These are phyloP conservation scores for Clarireedia sp. DNA, from an alignment of 2,329 filamentous ascomycete species.

Conservation along the genomic window DNA sequence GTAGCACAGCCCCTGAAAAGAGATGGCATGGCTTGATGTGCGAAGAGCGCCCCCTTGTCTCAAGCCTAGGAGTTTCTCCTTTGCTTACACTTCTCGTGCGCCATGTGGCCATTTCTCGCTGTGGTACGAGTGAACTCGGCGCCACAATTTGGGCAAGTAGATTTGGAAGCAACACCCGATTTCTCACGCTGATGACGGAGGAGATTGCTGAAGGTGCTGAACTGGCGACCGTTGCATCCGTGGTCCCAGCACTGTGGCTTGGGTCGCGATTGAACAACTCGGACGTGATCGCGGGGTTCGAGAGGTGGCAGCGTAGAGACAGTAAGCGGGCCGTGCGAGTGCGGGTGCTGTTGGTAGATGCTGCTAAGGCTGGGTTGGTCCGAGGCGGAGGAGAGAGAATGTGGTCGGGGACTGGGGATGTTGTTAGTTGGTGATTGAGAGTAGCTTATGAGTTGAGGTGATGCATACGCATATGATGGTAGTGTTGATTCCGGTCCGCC, in stretches of 20 bases:
- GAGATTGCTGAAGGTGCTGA: constrained; percentile 93
- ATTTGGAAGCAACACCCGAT: constrained; percentile 82
- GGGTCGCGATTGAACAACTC: constrained; percentile 69
- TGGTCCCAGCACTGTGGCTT: constrained; percentile 97
- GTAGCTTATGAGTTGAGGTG: background rate
- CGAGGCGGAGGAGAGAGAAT: constrained; percentile 25
- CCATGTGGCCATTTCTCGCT: constrained; percentile 77
- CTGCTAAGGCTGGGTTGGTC: constrained; percentile 18
- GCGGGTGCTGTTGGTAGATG: constrained; percentile 22
- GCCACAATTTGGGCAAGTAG: constrained; percentile 81
- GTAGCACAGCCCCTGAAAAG: background rate
- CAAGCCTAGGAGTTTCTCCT: constrained; percentile 38
- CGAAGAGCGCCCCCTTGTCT: background rate
- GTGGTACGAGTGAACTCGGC: constrained; percentile 87
- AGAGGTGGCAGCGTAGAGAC: background rate
- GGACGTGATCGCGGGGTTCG: constrained; percentile 39
- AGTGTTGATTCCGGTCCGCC: constrained; percentile 16
- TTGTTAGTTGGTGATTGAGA: constrained; percentile 2
- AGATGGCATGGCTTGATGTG: background rate
- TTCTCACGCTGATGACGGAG: constrained; percentile 90
- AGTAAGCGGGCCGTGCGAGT: background rate
- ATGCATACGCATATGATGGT: constrained; percentile 22
- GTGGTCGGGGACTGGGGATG: constrained; percentile 19
- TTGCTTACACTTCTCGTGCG: constrained; percentile 89
- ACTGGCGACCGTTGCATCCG: constrained; percentile 90